A percentile compares a stretch with the other conserved stretches of the same genome.
Evolutionary conservation across 768 basidiomycete species (phyloP).

Genomic region (Amanita muscaria): DNA sequence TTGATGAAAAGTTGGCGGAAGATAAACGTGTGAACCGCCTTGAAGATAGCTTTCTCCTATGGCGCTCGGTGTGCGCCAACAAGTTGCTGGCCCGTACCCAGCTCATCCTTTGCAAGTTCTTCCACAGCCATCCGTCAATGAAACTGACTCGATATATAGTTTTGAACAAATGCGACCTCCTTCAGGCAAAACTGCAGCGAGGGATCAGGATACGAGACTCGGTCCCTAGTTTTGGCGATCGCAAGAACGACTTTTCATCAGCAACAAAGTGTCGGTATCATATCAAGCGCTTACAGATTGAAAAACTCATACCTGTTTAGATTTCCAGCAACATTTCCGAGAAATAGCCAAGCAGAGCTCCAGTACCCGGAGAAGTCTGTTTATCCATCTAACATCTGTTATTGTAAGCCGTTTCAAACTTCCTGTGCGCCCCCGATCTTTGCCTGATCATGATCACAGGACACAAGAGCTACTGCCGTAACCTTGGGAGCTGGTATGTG

Average conservation of each 20-base stretch:
- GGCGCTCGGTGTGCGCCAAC: conserved; percentile 66
- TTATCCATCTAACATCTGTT: conserved; percentile 68
- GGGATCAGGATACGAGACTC: conserved; percentile 60
- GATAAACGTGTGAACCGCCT: conserved; percentile 62
- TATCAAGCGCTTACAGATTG: neutral
- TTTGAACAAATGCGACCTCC: conserved; percentile 65
- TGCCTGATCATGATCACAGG: too few relatives aligned
- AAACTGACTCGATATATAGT: conserved; percentile 22
- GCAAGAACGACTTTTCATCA: conserved; percentile 60
- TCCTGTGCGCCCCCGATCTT: too few relatives aligned
- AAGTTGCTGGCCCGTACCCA: conserved; percentile 55
- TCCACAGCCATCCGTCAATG: neutral
- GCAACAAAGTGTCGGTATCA: conserved; percentile 57
- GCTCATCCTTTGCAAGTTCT: conserved; percentile 36
- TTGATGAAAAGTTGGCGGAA: conserved; percentile 72
- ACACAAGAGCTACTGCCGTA: conserved; percentile 64
- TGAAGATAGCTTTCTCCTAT: conserved; percentile 69
- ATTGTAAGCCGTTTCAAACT: conserved; percentile 42
- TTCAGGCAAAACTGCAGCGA: conserved; percentile 62
- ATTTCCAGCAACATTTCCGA: conserved; percentile 75
- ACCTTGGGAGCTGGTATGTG: conserved; percentile 59
- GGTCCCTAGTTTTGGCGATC: conserved; percentile 66
- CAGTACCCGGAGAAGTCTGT: conserved; percentile 57
- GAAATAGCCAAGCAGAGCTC: conserved; percentile 60
- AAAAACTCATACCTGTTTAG: conserved; percentile 24